Conservation (phyloP, 352 stramenopile genomes). For the Phytophthora constricta region DNA sequence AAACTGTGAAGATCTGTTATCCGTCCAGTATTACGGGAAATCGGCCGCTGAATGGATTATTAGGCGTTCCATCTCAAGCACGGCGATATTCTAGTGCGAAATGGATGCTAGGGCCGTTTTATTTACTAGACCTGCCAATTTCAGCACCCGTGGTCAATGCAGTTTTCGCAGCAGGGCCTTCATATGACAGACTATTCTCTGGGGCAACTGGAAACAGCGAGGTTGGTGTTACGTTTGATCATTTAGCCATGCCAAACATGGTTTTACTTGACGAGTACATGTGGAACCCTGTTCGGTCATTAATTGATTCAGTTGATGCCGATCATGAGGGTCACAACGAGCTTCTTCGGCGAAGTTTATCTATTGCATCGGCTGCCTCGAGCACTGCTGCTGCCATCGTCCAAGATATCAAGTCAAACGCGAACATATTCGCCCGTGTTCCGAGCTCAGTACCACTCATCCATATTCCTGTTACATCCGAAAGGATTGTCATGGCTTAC, state of each 20-base stretch:
- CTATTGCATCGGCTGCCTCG: conserved; percentile 65
- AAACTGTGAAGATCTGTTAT: conserved; percentile 76
- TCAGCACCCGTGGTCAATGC: conserved; percentile 57
- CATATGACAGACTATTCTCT: conserved; percentile 65
- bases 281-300: conserved; percentile 62
- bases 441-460: conserved; percentile 57
- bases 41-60: conserved; percentile 63
- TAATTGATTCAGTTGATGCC: conserved; percentile 77
- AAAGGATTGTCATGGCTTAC: conserved; percentile 65
- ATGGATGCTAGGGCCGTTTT: conserved; percentile 71
- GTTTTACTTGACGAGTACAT: conserved; percentile 68
- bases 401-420: conserved; percentile 67
- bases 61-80: conserved; percentile 66
- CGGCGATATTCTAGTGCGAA: conserved; percentile 42
- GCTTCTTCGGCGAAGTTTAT: conserved; percentile 59
- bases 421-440: conserved; percentile 62
- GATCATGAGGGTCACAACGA: conserved; percentile 52
- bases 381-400: conserved; percentile 70
- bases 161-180: conserved; percentile 59
- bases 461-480: conserved; percentile 51
- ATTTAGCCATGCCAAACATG: conserved; percentile 54
- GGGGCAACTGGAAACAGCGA: conserved; percentile 58
- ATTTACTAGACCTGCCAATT: conserved; percentile 67
- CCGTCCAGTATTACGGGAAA: conserved; percentile 56
- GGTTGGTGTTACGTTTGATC: conserved; percentile 55